phyloP scores from a whole-genome alignment of 1,139 yeast genomes.

The Chernovozyma aurita region DNA sequence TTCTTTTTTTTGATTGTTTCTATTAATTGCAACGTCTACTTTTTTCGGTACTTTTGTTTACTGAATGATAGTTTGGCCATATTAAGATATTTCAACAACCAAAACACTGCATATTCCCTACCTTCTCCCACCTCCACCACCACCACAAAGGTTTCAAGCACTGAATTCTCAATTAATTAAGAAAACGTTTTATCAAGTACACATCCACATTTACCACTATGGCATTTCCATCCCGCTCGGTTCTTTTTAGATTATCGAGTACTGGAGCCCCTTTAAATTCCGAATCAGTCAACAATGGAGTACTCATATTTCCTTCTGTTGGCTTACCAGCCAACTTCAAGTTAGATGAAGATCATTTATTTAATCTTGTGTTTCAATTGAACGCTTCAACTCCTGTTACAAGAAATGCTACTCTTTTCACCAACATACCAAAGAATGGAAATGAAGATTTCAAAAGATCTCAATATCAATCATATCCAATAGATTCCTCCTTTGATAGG shows the following conservation, averaged over 20 bases:
- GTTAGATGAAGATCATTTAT: conserved; percentile 41
- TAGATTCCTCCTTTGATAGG: conserved; percentile 48
- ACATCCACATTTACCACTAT: too few relatives aligned
- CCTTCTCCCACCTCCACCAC: too few relatives aligned
- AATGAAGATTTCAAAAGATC: conserved; percentile 50
- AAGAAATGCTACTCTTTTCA: conserved; percentile 65
- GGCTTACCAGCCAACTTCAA: conserved; percentile 39
- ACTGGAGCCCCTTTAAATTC: conserved; percentile 54
- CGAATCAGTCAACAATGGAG: conserved; percentile 49
- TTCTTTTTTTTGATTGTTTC: too few relatives aligned
- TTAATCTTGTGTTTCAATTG: conserved; percentile 56
- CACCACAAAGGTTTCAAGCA: too few relatives aligned
- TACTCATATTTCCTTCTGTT: conserved; percentile 57
- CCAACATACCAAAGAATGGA: conserved; percentile 60
- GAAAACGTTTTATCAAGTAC: too few relatives aligned
- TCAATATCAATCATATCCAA: conserved; percentile 44
- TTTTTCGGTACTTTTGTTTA: too few relatives aligned
- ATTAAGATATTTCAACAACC: too few relatives aligned
- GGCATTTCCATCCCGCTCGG: conserved; percentile 7
- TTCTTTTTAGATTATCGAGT: conserved; percentile 50
- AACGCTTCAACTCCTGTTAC: conserved; percentile 73
- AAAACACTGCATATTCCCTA: too few relatives aligned
- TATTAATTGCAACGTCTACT: too few relatives aligned
- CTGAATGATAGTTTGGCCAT: too few relatives aligned
- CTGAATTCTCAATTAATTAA: too few relatives aligned